Evolutionary conservation across 352 stramenopile species (phyloP), one percentile per base, ranked within the genome.

Genomic region (Salisapilia sapeloensis): DNA sequence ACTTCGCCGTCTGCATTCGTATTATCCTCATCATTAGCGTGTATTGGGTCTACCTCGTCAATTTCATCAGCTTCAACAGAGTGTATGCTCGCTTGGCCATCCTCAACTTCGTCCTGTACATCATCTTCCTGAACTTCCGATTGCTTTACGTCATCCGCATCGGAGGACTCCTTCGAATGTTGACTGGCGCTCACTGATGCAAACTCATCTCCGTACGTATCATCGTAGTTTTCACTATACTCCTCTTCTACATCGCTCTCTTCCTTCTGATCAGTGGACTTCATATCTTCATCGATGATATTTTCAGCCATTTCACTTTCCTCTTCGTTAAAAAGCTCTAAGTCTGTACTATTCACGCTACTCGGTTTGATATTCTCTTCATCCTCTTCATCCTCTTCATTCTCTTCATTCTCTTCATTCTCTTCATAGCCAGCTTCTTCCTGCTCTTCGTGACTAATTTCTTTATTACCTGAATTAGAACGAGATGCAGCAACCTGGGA

Each of bases 331-430:
- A 36, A 28, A 1, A 33, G 34, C 29, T 10, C 24, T 35, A 35
- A 32, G 19, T 31, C 26, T 31, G 16, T 3, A 31, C 6, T 31
- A 6, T 16, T 31, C 6, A 14, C 19, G 14, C 14, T 16, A 31
- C 19, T 16, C 26, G 16, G 26, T 19, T 31, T 16, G 26, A 31
- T 14, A 12, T 12, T 29, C 17, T 45, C 60, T 12, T 76, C 56
- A 3, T 53, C 46, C 23, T 62, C 53, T 0, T 57, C 48, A 3
- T 17, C 46, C 6, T 40, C 53, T 15, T 18, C 27, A 11, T 19
- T 17, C 18, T 26, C 25, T n/a, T 24, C 27, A 27, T 26, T 43
- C 7, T 20, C 11, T 8, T 19, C 23, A 7, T 37, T 33, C 12
- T 26, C 22, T 29, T 35, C 13, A 22, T 48, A 20, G 19, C 10